Base-by-base conservation (phyloP, 495 filamentous ascomycete genomes). In the Penicillium dipodomyicola region DNA sequence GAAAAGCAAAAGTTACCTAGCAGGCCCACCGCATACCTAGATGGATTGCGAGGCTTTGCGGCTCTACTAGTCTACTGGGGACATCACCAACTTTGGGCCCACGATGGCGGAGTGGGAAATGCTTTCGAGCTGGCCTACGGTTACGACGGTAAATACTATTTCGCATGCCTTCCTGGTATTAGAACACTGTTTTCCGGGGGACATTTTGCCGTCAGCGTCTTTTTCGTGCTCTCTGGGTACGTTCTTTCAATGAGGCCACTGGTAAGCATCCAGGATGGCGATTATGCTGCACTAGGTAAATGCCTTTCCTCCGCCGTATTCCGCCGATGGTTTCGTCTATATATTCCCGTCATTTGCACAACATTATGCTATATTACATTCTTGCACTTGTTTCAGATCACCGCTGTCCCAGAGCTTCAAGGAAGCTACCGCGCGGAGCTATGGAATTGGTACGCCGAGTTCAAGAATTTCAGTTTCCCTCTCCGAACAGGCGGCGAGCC, bases 171-270 rank as follows among this genome's bases (percentile, higher is more conserved):
- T 29, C 74, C 80, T 61, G 64, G 65, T 32, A 44, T 71, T 2
- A 64, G 60, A 63, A 79, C 50, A 62, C 74, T 71, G 63, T 82
- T 69, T 65, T 62, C 66, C 9, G 80, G 79, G 14, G 80, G 78
- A 0, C 33, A 80, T 60, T 75, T 73, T 41, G 78, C 80, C 37
- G 82, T 84, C n/a, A 74, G 80, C 35, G 67, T 72, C 47, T 85
- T 86, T 72, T 85, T 84, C 69, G 76, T 84, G 55, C 78, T 86
- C 19, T 84, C 81, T 4, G 83, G 83, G 41, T 84, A 80, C 52
- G 82, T 78, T 27, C 68, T 85, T n/a, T 77, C 78, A 6, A 46
- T 65, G 29, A 81, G 78, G 60, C 81, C 81, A 1, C 48, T 84
- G 50, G 55, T 61, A n/a, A 65, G 81, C 22, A 72, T 83, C 17